Evolutionary conservation across 108 stramenopile genomes (phyloP), one percentile per base, ranked within the genome.

Genomic region (Asterionellopsis glacialis): DNA sequence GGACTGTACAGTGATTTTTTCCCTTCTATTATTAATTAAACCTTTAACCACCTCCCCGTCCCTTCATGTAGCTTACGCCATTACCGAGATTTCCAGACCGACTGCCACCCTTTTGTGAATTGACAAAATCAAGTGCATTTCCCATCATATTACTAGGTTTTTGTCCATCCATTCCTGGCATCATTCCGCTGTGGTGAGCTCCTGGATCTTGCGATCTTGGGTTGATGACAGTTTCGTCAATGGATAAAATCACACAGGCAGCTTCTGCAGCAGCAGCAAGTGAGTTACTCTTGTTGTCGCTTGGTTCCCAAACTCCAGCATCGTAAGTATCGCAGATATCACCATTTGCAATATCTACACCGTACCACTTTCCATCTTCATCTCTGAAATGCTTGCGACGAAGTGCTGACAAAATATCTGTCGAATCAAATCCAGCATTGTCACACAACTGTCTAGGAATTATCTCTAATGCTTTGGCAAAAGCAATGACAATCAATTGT

Each of bases 211-310:
- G 87, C 39, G 93, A 94, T 45, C 80, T 76, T 0, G 97, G 97
- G 70, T 95, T 97, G 69, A 96, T 88, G 52, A 98, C 95, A 18
- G 99, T 99, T 77, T 99, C 99, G 69, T 99, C 99, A 72, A 99
- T 97, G 39, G 84, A 87, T 12, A 99, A 85, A 68, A 99, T 96
- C 18, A 98, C 91, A 67, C 95, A 95, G 0, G 99, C 97, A 1
- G 99, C 99, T 77, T 99, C 99, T 13, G 92, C 74, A 9, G 99
- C 97, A 40, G 97, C 89, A 10, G 84, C 75, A 19, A 98, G 58
- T 19, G 91, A 88, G 67, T 97, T 95, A 45, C 77, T 76, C 74
- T 99, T 99, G 84, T 98, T 98, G 73, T 95, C 81, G 39, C 83
- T 82, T 15, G 99, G 99, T 81, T 99, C 99, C 99, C 99, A 99